These are phyloP conservation scores for Veloboletus limbatus DNA, from an alignment of 1,284 basidiomycete species.

Conservation along the genomic window DNA sequence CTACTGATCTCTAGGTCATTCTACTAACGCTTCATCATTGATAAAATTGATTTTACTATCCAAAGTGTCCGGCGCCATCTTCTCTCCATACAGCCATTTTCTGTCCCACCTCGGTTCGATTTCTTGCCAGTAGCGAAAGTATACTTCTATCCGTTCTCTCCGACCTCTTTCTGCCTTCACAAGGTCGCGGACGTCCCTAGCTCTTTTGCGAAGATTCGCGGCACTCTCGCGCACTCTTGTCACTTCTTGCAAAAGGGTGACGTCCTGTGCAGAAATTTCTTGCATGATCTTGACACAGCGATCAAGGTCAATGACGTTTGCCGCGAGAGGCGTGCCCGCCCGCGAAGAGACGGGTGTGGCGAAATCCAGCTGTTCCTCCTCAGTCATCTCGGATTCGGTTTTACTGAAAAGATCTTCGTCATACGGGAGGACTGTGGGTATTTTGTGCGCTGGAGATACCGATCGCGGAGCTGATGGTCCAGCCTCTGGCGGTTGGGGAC, in stretches of 20 bases:
- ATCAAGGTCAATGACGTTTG: constrained; percentile 20
- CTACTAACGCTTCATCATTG: too few relatives aligned
- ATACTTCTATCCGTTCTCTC: constrained; percentile 30
- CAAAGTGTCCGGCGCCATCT: neutral
- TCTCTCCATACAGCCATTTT: constrained; percentile 25
- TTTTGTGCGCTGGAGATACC: neutral
- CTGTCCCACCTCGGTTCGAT: constrained; percentile 23
- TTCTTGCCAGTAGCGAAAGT: constrained; percentile 31
- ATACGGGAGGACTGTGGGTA: constrained; percentile 5
- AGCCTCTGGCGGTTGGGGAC: neutral
- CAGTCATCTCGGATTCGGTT: constrained; percentile 25
- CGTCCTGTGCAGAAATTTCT: constrained; percentile 22
- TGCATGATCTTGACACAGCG: constrained; percentile 28
- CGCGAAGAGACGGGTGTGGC: constrained; percentile 28
- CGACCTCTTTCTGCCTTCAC: constrained; percentile 23
- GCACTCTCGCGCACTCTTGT: constrained; percentile 17
- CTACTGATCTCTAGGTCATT: too few relatives aligned
- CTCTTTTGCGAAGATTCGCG: constrained; percentile 19
- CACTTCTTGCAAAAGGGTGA: constrained; percentile 12
- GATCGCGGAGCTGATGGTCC: constrained; percentile 5
- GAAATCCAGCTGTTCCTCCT: constrained; percentile 23
- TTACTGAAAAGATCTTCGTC: constrained; percentile 18
- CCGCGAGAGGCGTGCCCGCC: constrained; percentile 18
- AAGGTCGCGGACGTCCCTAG: constrained; percentile 23
- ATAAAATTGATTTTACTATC: too few relatives aligned